Percentiles rank a stretch among this genome's conserved stretches.
phyloP scores from a whole-genome alignment of 129 eudicot species.

The Logfia minima region DNA sequence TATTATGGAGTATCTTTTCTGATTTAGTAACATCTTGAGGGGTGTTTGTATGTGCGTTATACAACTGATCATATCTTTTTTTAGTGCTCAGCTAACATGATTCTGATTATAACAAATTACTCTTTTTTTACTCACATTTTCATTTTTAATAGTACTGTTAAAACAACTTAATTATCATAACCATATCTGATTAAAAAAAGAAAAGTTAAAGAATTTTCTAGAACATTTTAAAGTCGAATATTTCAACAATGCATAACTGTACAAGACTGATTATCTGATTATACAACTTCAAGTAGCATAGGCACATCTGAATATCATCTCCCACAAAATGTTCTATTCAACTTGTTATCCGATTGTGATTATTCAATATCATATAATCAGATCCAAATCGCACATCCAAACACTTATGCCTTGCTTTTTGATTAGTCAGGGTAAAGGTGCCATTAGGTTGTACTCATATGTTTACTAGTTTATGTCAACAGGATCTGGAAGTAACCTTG shows the following conservation, averaged over 20 bases:
- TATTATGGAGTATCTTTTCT: slow-evolving; percentile 8
- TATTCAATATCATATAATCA: neutral
- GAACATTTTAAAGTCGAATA: neutral
- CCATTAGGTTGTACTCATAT: slow-evolving; percentile 19
- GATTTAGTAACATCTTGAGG: slow-evolving; percentile 5
- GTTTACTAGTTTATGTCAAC: slow-evolving; percentile 27
- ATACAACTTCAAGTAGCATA: neutral
- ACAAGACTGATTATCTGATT: neutral
- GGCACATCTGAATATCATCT: neutral
- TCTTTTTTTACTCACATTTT: neutral
- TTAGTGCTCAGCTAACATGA: neutral
- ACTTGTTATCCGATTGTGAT: slow-evolving; percentile 1
- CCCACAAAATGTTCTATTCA: neutral
- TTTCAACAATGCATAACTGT: neutral
- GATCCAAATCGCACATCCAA: slow-evolving; percentile 3
- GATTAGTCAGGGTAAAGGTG: neutral
- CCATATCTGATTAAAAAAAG: neutral
- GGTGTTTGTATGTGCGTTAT: neutral
- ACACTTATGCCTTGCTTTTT: neutral
- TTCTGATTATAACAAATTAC: slow-evolving; percentile 11
- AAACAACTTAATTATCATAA: neutral
- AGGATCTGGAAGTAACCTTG: slow-evolving; percentile 70
- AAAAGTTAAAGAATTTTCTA: neutral
- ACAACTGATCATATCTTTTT: slow-evolving; percentile 1
- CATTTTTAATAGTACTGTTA: neutral